These are phyloP conservation scores for Lomentospora prolificans DNA, from an alignment of 2,329 filamentous ascomycete species.

Conservation along the genomic window DNA sequence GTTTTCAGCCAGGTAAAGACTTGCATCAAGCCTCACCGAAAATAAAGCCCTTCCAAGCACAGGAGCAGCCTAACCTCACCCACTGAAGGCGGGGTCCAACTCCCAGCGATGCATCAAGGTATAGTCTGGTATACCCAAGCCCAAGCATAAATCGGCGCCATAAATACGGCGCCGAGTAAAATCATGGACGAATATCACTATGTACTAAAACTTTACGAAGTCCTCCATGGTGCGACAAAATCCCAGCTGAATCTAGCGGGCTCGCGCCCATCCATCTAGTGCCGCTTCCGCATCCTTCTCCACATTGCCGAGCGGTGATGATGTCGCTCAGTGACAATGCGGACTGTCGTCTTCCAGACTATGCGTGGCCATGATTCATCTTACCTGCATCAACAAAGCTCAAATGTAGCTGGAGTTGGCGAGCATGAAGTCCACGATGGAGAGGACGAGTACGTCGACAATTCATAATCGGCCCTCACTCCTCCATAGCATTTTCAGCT, in stretches of 20 bases:
- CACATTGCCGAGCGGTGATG: no score
- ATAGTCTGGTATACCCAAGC: no score
- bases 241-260: not conserved
- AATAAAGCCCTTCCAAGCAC: not conserved
- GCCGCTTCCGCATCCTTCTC: not conserved
- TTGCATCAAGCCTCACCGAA: not conserved
- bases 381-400: no score
- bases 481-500: no score
- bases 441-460: no score
- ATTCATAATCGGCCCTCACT: no score
- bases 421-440: no score
- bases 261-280: not conserved
- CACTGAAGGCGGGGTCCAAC: not conserved
- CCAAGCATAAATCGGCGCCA: not conserved
- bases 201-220: slow-evolving; percentile 9
- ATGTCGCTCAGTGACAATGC: no score
- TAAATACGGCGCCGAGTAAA: not conserved
- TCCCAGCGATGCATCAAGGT: not conserved
- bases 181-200: slow-evolving; percentile 8
- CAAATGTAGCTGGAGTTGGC: no score
- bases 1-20: not conserved
- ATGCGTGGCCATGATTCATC: no score
- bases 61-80: not conserved
- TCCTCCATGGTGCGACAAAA: not conserved
- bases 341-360: no score